A percentile compares a stretch with the other conserved stretches of the same genome.
These are phyloP conservation scores for Candida pseudocylindracea DNA, from an alignment of 1,139 yeast species.

Conservation along the genomic window DNA sequence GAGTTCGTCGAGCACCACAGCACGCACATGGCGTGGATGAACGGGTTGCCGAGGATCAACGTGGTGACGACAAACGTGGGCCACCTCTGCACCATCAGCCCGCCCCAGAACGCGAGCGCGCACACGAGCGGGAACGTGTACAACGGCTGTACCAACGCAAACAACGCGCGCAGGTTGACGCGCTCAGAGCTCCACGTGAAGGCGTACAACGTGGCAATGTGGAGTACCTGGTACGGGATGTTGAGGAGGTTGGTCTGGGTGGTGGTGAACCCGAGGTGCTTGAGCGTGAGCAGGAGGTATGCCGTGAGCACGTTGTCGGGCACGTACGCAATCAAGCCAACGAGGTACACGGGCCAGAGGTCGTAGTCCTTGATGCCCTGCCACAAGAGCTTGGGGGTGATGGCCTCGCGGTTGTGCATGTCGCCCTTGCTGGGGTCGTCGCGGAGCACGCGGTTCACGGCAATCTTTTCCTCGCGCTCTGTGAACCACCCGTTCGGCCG, in stretches of 20 bases:
- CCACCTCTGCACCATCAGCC: slow-evolving; percentile 21
- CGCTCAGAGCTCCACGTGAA: background rate
- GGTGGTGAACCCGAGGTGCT: background rate
- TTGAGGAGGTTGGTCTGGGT: background rate
- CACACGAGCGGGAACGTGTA: slow-evolving; percentile 16
- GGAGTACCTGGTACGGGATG: background rate
- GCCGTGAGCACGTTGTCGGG: background rate
- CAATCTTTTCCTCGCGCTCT: background rate
- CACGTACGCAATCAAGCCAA: background rate
- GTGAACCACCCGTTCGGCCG: background rate
- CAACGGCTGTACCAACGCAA: slow-evolving; percentile 13
- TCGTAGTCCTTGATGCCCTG: background rate
- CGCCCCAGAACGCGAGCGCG: slow-evolving; percentile 26
- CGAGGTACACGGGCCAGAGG: background rate
- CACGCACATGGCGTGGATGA: slow-evolving; percentile 28
- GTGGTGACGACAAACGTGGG: slow-evolving; percentile 27
- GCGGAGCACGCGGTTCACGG: background rate
- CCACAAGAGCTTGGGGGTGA: background rate
- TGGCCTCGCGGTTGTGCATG: background rate
- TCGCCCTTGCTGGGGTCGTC: slow-evolving; percentile 1
- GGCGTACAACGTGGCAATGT: background rate
- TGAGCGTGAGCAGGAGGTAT: background rate
- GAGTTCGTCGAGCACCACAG: slow-evolving; percentile 7
- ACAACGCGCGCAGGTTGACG: slow-evolving; percentile 2
- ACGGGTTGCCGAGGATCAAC: slow-evolving; percentile 23